Evolutionary conservation across 2,329 filamentous ascomycete genomes (phyloP).

Genomic region (Bipolaris zeicola): DNA sequence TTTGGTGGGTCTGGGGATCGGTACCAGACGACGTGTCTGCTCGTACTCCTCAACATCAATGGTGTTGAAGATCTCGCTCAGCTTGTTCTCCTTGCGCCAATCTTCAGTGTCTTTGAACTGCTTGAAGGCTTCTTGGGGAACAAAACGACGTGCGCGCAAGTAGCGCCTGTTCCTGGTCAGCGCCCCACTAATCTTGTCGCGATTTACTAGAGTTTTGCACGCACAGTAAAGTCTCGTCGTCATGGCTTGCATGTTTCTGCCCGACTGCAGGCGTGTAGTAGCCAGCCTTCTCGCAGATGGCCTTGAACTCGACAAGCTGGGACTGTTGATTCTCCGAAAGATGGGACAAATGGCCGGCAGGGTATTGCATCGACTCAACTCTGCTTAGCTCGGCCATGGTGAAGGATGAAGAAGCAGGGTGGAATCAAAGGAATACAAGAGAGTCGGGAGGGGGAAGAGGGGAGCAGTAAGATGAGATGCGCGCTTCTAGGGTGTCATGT

Average conservation of each 20-base stretch:
- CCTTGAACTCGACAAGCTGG: constrained; percentile 74
- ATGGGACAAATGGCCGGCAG: constrained; percentile 79
- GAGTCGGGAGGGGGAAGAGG: constrained; percentile 5
- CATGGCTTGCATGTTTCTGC: constrained; percentile 62
- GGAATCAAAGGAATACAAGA: constrained; percentile 2
- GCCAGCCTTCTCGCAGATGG: constrained; percentile 66
- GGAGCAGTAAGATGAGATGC: constrained; percentile 19
- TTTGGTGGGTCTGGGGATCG: constrained; percentile 22
- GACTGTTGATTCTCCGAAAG: constrained; percentile 71
- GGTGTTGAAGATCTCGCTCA: constrained; percentile 80
- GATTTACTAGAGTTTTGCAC: constrained; percentile 31
- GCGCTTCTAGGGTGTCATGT: constrained; percentile 32
- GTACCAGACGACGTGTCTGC: constrained; percentile 74
- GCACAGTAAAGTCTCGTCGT: constrained; percentile 75
- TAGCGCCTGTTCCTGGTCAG: constrained; percentile 67
- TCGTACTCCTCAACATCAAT: constrained; percentile 88
- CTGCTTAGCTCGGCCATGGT: constrained; percentile 44
- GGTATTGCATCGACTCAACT: constrained; percentile 62
- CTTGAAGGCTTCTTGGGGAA: constrained; percentile 73
- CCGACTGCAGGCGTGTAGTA: constrained; percentile 61
- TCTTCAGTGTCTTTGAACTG: constrained; percentile 90
- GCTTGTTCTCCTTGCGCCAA: constrained; percentile 80
- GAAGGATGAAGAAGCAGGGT: constrained; percentile 1
- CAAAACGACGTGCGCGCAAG: constrained; percentile 82
- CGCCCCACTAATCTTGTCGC: constrained; percentile 22